Conservation (phyloP, 75 land plant species). For the Pinus tabuliformis region DNA sequence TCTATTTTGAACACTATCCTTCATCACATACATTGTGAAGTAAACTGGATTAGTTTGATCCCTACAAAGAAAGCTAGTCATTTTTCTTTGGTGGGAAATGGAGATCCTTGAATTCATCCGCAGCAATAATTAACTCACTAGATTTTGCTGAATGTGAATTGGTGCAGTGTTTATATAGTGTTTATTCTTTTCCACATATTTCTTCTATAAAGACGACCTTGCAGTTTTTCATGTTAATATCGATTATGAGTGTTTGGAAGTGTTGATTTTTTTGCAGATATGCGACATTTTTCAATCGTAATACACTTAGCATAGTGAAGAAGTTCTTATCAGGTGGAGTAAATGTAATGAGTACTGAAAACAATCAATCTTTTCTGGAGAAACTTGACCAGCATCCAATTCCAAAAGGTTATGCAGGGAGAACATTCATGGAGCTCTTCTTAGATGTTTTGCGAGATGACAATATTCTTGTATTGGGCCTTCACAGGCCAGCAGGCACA, state of each 20-base stretch:
- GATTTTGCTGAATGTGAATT: neutral
- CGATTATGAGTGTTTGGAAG: neutral
- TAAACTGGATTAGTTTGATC: neutral
- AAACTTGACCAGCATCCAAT: slow-evolving; percentile 32
- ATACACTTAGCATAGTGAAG: slow-evolving; percentile 30
- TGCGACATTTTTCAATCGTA: slow-evolving; percentile 46
- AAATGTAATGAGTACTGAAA: neutral
- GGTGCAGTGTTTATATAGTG: neutral
- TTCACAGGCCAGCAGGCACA: slow-evolving; percentile 28
- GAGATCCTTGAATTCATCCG: neutral
- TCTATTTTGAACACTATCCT: neutral
- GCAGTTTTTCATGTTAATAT: neutral
- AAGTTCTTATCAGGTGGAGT: slow-evolving; percentile 37
- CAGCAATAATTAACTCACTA: neutral
- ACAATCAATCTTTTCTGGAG: neutral
- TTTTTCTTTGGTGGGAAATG: neutral
- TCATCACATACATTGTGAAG: neutral
- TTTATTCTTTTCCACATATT: neutral
- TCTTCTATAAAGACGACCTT: neutral
- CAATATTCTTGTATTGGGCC: slow-evolving; percentile 28
- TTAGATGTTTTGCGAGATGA: slow-evolving; percentile 26
- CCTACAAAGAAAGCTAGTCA: neutral
- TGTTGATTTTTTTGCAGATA: slow-evolving; percentile 20
- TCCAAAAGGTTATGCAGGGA: slow-evolving; percentile 36
- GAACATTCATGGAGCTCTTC: slow-evolving; percentile 28